Base-by-base conservation (phyloP, 768 basidiomycete species). In the Amylocystis lapponica region DNA sequence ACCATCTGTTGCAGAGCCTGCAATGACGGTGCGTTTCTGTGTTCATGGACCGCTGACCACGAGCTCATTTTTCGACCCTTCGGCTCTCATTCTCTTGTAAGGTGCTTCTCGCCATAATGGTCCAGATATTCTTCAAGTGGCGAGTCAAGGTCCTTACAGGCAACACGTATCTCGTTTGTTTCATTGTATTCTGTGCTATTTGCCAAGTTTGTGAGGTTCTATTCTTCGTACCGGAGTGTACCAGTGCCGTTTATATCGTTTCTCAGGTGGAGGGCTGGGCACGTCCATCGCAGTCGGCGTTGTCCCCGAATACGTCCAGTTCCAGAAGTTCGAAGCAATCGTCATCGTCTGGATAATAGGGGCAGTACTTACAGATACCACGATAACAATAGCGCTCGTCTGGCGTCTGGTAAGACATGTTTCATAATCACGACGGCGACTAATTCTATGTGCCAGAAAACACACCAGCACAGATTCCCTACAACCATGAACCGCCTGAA, bases 61-160 rank as follows among this genome's bases (percentile, higher is more conserved):
- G n/a, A n/a, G n/a, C n/a, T n/a, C n/a, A n/a, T n/a, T n/a, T n/a
- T n/a, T n/a, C n/a, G n/a, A 10, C 5, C 12, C 10, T n/a, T n/a
- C n/a, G n/a, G n/a, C n/a, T n/a, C n/a, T n/a, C n/a, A n/a, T n/a
- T n/a, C n/a, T n/a, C n/a, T n/a, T n/a, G n/a, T n/a, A n/a, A n/a
- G n/a, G n/a, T n/a, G n/a, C n/a, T 60, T 16, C 57, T 60, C 29
- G 51, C 57, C 3, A 31, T 43, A 16, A 26, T 46, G 11, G 49
- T 46, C 11, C 49, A 50, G 27, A 12, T 30, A 6, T 46, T 46
- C 41, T 50, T 39, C 33, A 36, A 41, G 5, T 50, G 49, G 49
- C 21, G 49, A n/a, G n/a, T n/a, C n/a, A n/a, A n/a, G n/a, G n/a
- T n/a, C n/a, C n/a, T n/a, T n/a, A n/a, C n/a, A n/a, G n/a, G n/a